A percentile compares a stretch with the other conserved stretches of the same genome.
Evolutionary conservation across 2,329 filamentous ascomycete genomes (phyloP).

Genomic region (Neospermospora avenae): DNA sequence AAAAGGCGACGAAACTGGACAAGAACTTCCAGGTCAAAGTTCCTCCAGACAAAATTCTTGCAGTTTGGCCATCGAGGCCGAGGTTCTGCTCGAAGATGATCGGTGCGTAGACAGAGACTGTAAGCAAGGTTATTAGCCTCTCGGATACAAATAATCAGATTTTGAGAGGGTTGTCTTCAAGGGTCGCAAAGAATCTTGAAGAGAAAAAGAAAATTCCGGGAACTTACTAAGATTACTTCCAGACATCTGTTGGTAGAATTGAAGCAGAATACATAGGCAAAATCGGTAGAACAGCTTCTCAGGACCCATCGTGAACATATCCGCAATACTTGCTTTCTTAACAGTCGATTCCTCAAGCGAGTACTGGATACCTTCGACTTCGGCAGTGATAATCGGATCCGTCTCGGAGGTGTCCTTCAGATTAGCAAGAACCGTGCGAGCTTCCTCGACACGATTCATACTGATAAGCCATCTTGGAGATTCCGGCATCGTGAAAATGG

Average conservation of each 20-base stretch:
- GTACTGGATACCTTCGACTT: conserved; percentile 47
- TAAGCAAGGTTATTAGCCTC: too few relatives aligned
- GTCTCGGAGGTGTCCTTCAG: conserved; percentile 15
- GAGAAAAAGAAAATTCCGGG: too few relatives aligned
- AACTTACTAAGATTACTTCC: conserved; percentile 36
- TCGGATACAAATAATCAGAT: too few relatives aligned
- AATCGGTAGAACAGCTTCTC: conserved; percentile 51
- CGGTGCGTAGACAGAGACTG: conserved; percentile 41
- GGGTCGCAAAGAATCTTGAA: too few relatives aligned
- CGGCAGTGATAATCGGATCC: conserved; percentile 25
- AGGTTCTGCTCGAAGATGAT: conserved; percentile 47
- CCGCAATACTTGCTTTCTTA: conserved; percentile 38
- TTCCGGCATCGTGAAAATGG: conserved; percentile 38
- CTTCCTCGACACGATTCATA: conserved; percentile 35
- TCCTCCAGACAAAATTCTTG: conserved; percentile 46
- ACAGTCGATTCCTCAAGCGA: conserved; percentile 45
- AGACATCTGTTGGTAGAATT: conserved; percentile 48
- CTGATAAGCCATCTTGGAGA: conserved; percentile 38
- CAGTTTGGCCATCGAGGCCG: conserved; percentile 43
- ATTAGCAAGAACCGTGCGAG: conserved; percentile 33
- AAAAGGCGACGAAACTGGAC: conserved; percentile 41
- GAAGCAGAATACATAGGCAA: conserved; percentile 46
- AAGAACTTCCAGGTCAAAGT: conserved; percentile 56
- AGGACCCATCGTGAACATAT: conserved; percentile 47
- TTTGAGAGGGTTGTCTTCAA: too few relatives aligned